Base-by-base conservation (phyloP, 768 basidiomycete species). In the Psilocybe sp. region DNA sequence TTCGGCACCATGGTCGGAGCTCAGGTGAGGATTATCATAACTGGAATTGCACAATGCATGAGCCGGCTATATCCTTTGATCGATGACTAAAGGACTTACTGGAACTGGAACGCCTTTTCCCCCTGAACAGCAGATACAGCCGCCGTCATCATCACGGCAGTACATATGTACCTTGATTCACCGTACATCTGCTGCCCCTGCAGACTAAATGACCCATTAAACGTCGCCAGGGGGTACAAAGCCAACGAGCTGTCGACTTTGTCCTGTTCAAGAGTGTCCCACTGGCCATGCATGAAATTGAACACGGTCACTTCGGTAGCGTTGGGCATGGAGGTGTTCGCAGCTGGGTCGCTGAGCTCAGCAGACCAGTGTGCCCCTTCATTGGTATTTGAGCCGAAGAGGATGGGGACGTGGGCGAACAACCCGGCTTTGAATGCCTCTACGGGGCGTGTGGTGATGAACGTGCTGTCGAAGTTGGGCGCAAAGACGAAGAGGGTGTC, bases 161-260 rank as follows among this genome's bases (percentile, higher is more conserved):
- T 69, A 50, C 74, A 76, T n/a, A 76, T 73, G 44, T 72, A 75
- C 43, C 74, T 56, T 46, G 64, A 64, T 48, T 76, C 74, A 23
- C 74, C 74, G 51, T 75, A 76, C 70, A 76, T 75, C 52, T 73
- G 71, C 43, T 73, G 71, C 8, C 66, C 72, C 51, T 74, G 72
- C 8, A 70, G 60, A 46, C 70, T 69, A 32, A 72, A 64, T 6
- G 68, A 70, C 10, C 52, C 58, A 32, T 60, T 52, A 55, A 63
- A 76, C 37, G 64, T 62, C 5, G 53, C 46, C 16, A 73, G 50
- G 0, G 74, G 71, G 48, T 76, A 76, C 7, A 65, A 55, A 5
- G 55, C 49, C 8, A 73, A 37, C n/a, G 67, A 69, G 7, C 53
- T 44, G 19, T 64, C 47, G 43, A 73, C 65, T 1, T 72, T 65